phyloP scores from a whole-genome alignment of 306 rosid species.

The Gastrolobium villosum region DNA sequence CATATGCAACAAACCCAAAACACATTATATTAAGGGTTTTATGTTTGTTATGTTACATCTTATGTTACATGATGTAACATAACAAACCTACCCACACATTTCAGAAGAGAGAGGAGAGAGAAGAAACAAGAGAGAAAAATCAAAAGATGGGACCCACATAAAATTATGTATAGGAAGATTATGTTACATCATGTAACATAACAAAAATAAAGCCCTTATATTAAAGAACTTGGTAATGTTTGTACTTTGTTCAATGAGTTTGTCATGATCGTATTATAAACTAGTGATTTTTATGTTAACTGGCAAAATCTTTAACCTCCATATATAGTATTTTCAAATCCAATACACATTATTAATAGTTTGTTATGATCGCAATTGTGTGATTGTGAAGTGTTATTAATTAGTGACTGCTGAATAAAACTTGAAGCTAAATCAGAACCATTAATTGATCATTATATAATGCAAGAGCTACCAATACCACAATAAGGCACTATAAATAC shows the following conservation, averaged over 20 bases:
- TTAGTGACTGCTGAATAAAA: background rate
- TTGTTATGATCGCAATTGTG: background rate
- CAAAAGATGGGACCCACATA: too few relatives aligned
- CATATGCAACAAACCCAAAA: conserved; percentile 23
- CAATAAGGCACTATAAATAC: background rate
- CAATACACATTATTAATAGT: too few relatives aligned
- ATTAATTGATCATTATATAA: too few relatives aligned
- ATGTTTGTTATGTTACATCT: too few relatives aligned
- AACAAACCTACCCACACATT: too few relatives aligned
- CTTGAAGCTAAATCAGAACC: background rate
- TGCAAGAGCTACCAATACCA: background rate
- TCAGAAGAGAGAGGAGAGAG: too few relatives aligned
- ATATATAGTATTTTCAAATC: too few relatives aligned
- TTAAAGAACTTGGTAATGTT: background rate
- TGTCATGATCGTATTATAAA: background rate
- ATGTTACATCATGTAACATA: too few relatives aligned
- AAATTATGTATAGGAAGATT: too few relatives aligned
- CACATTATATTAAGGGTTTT: background rate
- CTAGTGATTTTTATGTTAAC: background rate
- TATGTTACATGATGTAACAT: too few relatives aligned
- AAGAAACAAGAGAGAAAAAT: too few relatives aligned
- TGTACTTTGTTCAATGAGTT: background rate
- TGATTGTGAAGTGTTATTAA: background rate
- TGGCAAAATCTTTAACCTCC: background rate
- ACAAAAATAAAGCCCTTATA: too few relatives aligned